Conservation (phyloP, 306 rosid species). For the Vicia faba region DNA sequence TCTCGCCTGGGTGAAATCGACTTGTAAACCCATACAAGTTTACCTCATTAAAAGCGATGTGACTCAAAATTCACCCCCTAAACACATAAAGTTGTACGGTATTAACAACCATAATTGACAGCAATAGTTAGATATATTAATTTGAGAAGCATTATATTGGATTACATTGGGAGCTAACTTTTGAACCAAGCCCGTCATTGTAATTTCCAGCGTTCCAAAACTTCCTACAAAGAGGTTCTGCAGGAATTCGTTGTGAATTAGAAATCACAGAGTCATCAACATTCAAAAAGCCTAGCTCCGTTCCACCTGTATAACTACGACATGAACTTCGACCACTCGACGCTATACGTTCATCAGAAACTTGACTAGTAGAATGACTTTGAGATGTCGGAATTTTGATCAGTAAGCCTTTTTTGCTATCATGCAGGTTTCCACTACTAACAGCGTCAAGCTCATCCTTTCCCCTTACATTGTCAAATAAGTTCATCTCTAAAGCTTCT, state of each 20-base stretch:
- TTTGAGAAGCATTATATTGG: constrained; percentile 10
- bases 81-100: too few species aligned
- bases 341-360: constrained; percentile 48
- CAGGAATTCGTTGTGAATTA: constrained; percentile 41
- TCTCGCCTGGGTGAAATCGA: too few species aligned
- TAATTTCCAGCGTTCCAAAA: constrained; percentile 86
- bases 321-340: constrained; percentile 49
- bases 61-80: too few species aligned
- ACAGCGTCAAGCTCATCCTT: constrained; percentile 41
- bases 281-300: constrained; percentile 53
- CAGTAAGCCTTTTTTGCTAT: constrained; percentile 24
- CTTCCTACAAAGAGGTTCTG: constrained; percentile 59
- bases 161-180: constrained; percentile 58
- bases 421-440: constrained; percentile 32
- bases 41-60: too few species aligned
- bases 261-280: constrained; percentile 50
- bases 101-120: too few species aligned
- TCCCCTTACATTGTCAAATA: constrained; percentile 63
- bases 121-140: constrained; percentile 1
- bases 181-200: constrained; percentile 46
- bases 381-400: constrained; percentile 30
- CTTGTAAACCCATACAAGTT: too few species aligned
- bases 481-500: constrained; percentile 51
- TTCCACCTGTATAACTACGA: constrained; percentile 51
- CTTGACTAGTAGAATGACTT: constrained; percentile 33